Percentiles rank a stretch among this genome's conserved stretches.
These are phyloP conservation scores for Fomitiporia mediterranea DNA, from an alignment of 1,284 basidiomycete genomes.

Conservation along the genomic window DNA sequence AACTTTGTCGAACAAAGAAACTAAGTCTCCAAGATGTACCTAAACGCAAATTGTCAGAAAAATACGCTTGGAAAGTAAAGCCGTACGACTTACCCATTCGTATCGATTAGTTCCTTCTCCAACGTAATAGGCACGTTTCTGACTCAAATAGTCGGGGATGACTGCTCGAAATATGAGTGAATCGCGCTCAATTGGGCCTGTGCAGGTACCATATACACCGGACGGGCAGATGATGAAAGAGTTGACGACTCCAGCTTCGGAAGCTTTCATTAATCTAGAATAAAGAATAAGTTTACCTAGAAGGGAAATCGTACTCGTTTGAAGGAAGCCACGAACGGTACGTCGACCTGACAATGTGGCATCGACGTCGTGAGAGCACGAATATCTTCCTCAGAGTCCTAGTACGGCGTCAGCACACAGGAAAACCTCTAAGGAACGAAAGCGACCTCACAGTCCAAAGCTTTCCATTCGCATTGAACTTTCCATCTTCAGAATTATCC, in stretches of 20 bases:
- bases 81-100: conserved; percentile 16
- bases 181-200: conserved; percentile 5
- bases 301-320: too few species aligned
- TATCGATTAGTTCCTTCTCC: conserved; percentile 25
- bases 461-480: conserved; percentile 18
- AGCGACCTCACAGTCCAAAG: conserved; percentile 22
- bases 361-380: conserved; percentile 10
- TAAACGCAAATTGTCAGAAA: not conserved
- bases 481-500: conserved; percentile 19
- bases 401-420: too few species aligned
- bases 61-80: not conserved
- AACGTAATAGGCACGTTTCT: conserved; percentile 20
- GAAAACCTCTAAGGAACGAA: not conserved
- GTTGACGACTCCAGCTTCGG: conserved; percentile 9
- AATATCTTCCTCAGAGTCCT: conserved; percentile 22
- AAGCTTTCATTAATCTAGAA: conserved; percentile 1
- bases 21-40: conserved; percentile 10
- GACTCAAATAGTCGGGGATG: not conserved
- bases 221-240: conserved; percentile 7
- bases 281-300: not conserved
- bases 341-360: conserved; percentile 21
- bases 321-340: conserved; percentile 17
- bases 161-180: conserved; percentile 1
- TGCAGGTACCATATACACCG: not conserved
- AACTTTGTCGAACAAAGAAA: not conserved